Evolutionary conservation across 2,329 filamentous ascomycete genomes (phyloP), one percentile per base, ranked within the genome.

Genomic region (Cyclaneusma minus): DNA sequence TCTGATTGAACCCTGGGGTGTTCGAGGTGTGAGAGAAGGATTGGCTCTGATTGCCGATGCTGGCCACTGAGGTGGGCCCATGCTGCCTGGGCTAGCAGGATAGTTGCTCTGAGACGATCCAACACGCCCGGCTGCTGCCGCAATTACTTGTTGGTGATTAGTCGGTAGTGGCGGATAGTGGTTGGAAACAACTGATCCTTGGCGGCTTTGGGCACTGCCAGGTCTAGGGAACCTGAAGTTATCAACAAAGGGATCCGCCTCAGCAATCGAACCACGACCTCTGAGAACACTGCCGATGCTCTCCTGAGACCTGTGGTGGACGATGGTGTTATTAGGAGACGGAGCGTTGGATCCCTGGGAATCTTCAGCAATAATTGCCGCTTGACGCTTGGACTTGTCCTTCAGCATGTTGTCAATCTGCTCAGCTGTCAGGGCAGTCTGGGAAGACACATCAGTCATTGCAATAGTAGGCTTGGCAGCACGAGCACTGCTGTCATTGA

Each of bases 11-110:
- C 39, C 54, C 40, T 43, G 64, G 46, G 75, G 74, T 1, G 76
- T 81, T 25, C 59, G 60, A 9, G 76, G 73, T 22, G 68, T 60
- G 29, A 54, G 52, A 18, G 51, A 45, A 6, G 50, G 39, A 32
- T 54, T 63, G 13, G 27, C 21, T 31, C 33, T 39, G 23, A 34
- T 39, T 20, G 77, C 79, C 32, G 83, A 92, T 24, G 84, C 82
- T 16, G 85, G 82, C 41, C 80, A 64, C 21, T 70, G 50, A n/a
- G 87, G 87, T 24, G 87, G 87, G 3, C 78, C 83, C 85, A 94
- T 94, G 19, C 52, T 41, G 9, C 31, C 58, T 49, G 28, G 52
- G 38, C 15, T n/a, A n/a, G n/a, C 55, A 43, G 29, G 42, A 43
- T 17, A 43, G 49, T 30, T 25, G 11, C 39, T 40, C 22, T 30